These are phyloP conservation scores for Herpetomonas tarakana DNA, from an alignment of 208 protist genomes.

Conservation along the genomic window DNA sequence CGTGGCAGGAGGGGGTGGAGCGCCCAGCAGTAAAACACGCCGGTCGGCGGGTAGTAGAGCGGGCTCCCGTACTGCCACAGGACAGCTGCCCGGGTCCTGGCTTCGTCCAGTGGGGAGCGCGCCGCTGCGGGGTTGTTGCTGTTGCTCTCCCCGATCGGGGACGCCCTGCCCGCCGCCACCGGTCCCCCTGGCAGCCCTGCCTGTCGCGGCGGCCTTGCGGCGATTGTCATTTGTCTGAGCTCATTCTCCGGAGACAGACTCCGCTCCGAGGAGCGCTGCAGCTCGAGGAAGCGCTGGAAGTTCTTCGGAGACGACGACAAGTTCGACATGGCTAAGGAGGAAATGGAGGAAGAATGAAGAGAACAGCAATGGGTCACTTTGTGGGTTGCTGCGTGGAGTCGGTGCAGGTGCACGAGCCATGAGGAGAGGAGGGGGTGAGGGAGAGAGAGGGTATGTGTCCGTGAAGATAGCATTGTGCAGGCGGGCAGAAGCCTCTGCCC, in stretches of 20 bases:
- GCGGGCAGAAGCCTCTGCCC: too few relatives aligned
- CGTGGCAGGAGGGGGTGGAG: constrained; percentile 49
- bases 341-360: constrained; percentile 13
- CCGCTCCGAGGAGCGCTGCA: constrained; percentile 36
- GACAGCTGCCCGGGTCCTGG: constrained; percentile 7
- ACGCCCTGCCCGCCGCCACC: too few relatives aligned
- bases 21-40: constrained; percentile 65
- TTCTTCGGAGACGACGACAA: constrained; percentile 48
- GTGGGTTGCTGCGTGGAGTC: too few relatives aligned
- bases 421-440: too few relatives aligned
- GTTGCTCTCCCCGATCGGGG: constrained; percentile 12
- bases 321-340: constrained; percentile 5
- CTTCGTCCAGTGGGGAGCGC: constrained; percentile 1
- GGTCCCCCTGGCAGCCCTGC: too few relatives aligned
- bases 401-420: too few relatives aligned
- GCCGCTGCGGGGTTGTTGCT: background rate
- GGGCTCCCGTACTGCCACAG: constrained; percentile 71
- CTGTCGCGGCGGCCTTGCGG: too few relatives aligned
- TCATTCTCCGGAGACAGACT: constrained; percentile 73
- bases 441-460: too few relatives aligned
- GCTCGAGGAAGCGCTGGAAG: constrained; percentile 63
- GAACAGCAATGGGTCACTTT: background rate
- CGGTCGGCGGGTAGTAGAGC: constrained; percentile 67
- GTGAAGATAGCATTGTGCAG: too few relatives aligned
- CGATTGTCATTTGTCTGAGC: constrained; percentile 51